Conservation (phyloP, 2,329 filamentous ascomycete species). For the Zymoseptoria passerinii region DNA sequence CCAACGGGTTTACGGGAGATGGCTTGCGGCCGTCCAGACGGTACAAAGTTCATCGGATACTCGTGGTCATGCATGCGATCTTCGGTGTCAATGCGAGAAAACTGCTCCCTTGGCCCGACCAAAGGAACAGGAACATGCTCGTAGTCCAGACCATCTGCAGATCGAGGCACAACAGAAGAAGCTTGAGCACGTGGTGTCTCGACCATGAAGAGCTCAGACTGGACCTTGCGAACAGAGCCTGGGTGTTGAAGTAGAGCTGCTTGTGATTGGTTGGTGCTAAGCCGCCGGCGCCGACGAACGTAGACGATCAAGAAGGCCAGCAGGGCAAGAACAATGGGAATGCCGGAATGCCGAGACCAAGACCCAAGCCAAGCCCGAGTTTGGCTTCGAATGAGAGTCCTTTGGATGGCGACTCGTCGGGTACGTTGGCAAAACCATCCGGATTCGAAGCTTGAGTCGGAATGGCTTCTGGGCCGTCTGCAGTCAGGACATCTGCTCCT, state of each 20-base stretch:
- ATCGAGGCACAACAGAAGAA: neutral
- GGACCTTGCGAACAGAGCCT: neutral
- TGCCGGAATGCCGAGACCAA: neutral
- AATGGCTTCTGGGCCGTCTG: neutral
- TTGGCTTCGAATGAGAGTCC: neutral
- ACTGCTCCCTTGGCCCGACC: neutral
- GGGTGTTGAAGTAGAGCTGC: neutral
- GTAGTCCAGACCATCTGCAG: neutral
- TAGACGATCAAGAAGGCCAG: neutral
- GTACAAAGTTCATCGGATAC: neutral
- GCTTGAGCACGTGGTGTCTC: neutral
- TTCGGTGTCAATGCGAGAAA: neutral
- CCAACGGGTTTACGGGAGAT: neutral
- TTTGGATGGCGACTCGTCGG: neutral
- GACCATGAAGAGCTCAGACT: neutral
- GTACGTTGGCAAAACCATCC: neutral
- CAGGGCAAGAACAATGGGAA: neutral
- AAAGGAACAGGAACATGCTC: neutral
- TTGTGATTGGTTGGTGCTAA: neutral
- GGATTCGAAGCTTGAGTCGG: neutral
- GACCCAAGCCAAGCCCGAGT: neutral
- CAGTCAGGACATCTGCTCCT: neutral
- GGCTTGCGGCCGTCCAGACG: too few relatives aligned
- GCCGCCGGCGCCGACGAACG: neutral
- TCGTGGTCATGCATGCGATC: neutral